Conservation (phyloP, 495 filamentous ascomycete species). For the Cairneyella variabilis region DNA sequence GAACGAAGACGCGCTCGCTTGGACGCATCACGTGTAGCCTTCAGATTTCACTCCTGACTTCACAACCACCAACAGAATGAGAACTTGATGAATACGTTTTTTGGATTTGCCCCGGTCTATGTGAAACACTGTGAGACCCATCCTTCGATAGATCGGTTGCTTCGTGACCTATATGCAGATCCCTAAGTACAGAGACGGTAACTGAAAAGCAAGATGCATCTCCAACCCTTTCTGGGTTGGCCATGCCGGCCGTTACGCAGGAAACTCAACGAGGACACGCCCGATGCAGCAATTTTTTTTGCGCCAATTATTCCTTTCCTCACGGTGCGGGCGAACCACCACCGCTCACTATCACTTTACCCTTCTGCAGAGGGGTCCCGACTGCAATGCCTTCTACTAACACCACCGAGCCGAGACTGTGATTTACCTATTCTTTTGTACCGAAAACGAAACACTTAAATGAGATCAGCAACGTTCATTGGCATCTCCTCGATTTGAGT, state of each 20-base stretch:
- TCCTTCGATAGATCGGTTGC: slow-evolving; percentile 11
- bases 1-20: too few species aligned
- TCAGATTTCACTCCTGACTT: too few species aligned
- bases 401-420: slow-evolving; percentile 21
- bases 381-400: slow-evolving; percentile 18
- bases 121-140: slow-evolving; percentile 14
- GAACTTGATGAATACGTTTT: too few species aligned
- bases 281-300: slow-evolving; percentile 29
- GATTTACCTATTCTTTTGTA: slow-evolving; percentile 24
- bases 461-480: slow-evolving; percentile 76
- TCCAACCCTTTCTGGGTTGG: slow-evolving; percentile 26
- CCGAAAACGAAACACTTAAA: slow-evolving; percentile 31
- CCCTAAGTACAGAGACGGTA: slow-evolving; percentile 22
- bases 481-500: slow-evolving; percentile 86
- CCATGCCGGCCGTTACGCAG: slow-evolving; percentile 21
- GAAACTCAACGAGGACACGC: slow-evolving; percentile 18
- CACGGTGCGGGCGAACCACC: slow-evolving; percentile 27
- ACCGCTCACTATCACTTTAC: slow-evolving; percentile 28
- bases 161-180: slow-evolving; percentile 23
- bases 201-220: slow-evolving; percentile 24
- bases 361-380: slow-evolving; percentile 21
- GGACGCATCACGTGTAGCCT: too few species aligned
- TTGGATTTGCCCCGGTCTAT: slow-evolving; percentile 21
- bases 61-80: too few species aligned
- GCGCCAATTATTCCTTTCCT: slow-evolving; percentile 24